These are phyloP conservation scores for Corynespora cassiicola DNA, from an alignment of 2,329 filamentous ascomycete species.

Conservation along the genomic window DNA sequence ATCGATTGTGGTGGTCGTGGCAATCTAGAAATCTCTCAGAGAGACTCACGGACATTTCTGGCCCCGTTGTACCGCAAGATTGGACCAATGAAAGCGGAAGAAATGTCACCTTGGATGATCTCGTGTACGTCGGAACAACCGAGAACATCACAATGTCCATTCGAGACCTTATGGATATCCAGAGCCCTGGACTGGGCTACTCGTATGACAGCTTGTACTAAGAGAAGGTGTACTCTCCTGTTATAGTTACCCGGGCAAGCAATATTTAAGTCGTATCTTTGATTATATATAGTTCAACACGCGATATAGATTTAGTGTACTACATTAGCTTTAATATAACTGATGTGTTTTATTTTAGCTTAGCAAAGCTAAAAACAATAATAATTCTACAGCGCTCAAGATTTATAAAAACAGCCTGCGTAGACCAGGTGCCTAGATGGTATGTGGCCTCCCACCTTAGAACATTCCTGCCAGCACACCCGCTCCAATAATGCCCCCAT, in stretches of 20 bases:
- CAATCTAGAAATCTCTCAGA: slow-evolving; percentile 47
- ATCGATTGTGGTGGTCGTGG: slow-evolving; percentile 57
- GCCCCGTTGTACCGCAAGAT: slow-evolving; percentile 46
- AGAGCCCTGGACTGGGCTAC: slow-evolving; percentile 1
- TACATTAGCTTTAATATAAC: no score
- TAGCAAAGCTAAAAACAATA: no score
- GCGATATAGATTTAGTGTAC: no score
- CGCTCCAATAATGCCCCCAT: slow-evolving; percentile 64
- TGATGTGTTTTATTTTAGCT: no score
- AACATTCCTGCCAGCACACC: slow-evolving; percentile 59
- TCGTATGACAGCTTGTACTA: slow-evolving; percentile 5
- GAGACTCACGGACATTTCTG: slow-evolving; percentile 44
- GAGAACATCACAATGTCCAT: background rate
- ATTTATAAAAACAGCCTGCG: background rate
- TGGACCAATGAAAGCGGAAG: slow-evolving; percentile 42
- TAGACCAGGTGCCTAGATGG: background rate
- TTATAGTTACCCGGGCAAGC: no score
- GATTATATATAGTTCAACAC: no score
- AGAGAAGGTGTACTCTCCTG: no score
- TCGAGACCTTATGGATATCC: slow-evolving; percentile 10
- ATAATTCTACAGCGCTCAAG: no score
- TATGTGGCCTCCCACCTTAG: slow-evolving; percentile 9
- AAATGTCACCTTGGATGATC: slow-evolving; percentile 50
- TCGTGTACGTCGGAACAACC: slow-evolving; percentile 40
- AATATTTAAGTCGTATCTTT: no score